Evolutionary conservation across 2,329 filamentous ascomycete genomes (phyloP).

Genomic region (Penicillium hordei): DNA sequence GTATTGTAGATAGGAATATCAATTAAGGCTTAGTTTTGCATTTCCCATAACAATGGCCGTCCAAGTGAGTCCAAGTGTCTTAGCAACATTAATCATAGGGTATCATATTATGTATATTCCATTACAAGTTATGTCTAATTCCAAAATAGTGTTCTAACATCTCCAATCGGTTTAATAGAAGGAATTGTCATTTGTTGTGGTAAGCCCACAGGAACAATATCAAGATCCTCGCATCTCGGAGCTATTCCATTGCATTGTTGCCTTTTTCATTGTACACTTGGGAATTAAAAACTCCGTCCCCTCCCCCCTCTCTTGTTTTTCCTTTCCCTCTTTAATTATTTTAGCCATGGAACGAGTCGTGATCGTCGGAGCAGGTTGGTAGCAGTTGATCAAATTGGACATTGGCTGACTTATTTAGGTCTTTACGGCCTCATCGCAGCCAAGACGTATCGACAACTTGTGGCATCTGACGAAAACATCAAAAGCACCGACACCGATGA

Average conservation of each 20-base stretch:
- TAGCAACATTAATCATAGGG: not conserved
- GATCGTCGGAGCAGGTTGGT: slow-evolving; percentile 23
- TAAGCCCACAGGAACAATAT: slow-evolving; percentile 23
- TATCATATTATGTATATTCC: no score
- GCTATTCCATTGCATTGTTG: slow-evolving; percentile 11
- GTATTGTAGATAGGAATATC: no score
- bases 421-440: slow-evolving; percentile 31
- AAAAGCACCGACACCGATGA: not conserved
- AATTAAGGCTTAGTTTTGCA: not conserved
- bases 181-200: not conserved
- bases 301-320: not conserved
- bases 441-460: slow-evolving; percentile 32
- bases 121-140: no score
- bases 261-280: not conserved
- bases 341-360: slow-evolving; percentile 21
- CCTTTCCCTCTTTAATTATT: not conserved
- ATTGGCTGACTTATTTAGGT: slow-evolving; percentile 14
- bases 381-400: not conserved
- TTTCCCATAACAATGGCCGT: not conserved
- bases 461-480: not conserved
- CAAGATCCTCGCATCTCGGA: not conserved
- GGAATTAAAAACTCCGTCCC: not conserved
- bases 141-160: no score
- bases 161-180: no score
- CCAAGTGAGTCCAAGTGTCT: not conserved